Base-by-base conservation (phyloP, 768 basidiomycete genomes). In the Trametes cinnabarina region DNA sequence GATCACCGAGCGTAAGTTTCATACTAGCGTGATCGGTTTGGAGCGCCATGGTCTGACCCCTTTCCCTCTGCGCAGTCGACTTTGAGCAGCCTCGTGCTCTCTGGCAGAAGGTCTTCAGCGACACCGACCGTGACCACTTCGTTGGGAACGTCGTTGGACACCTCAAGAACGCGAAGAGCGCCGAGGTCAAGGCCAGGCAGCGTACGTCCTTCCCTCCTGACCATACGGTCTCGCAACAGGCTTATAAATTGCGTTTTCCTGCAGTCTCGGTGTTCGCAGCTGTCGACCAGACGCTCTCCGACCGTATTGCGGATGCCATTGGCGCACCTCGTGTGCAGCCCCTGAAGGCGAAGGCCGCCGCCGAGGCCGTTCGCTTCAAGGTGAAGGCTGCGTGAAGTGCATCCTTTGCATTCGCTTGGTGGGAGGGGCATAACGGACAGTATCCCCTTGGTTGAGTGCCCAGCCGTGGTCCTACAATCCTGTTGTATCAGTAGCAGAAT, bases 81-180 rank as follows among this genome's bases (percentile, higher is more conserved):
- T 92, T 92, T 66, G 90, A 91, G 75, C 90, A 91, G 69, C 90
- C 90, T 12, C 85, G 88, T 56, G 82, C 77, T 22, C 71, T 92
- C 52, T 92, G 84, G 78, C 68, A 65, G 57, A 82, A 78, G 62
- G 88, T 91, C n/a, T 83, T 86, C 80, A 79, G 77, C 53, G 83
- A 89, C 57, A 68, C 75, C 25, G 78, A 80, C 62, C 77, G 83
- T 35, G 77, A 81, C 58, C 82, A 85, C 63, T 83, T 86, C 50
- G 81, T 91, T 55, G 69, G 75, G 67, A 92, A 92, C 69, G 72
- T 92, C 46, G 76, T 83, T 23, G 86, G 74, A 0, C 85, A 89
- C 72, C 77, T 88, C 66, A 73, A 79, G 41, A 66, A 65, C 32
- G 87, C 83, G 66, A 90, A 87, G 82, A 82, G 76, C 62, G 22